These are phyloP conservation scores for Leishmania major DNA, from an alignment of 208 protist species.

Conservation along the genomic window DNA sequence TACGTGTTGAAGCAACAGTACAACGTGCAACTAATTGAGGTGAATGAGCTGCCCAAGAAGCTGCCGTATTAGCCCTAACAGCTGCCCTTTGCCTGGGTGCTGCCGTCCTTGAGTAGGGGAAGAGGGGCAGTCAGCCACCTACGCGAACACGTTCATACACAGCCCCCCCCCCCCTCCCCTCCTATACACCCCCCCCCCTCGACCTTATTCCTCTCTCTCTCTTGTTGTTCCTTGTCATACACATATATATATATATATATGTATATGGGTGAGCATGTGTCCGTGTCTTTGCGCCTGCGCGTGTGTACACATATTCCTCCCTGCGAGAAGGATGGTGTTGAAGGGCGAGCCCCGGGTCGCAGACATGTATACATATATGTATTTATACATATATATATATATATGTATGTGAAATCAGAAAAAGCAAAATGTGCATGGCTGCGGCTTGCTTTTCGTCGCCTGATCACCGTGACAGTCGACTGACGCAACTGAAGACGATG, in stretches of 20 bases:
- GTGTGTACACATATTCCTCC: not conserved
- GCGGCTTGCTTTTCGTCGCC: not conserved
- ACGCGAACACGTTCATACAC: not conserved
- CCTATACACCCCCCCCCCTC: no score
- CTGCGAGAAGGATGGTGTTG: not conserved
- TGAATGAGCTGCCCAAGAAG: constrained; percentile 23
- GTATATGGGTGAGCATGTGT: not conserved
- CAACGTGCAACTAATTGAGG: constrained; percentile 42
- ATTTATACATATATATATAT: no score
- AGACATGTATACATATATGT: no score
- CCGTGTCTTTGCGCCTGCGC: not conserved
- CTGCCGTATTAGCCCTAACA: not conserved
- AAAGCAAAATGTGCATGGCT: not conserved
- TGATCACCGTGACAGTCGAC: not conserved
- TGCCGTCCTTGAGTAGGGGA: not conserved
- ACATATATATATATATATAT: not conserved
- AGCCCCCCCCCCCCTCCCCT: not conserved
- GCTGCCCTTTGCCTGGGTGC: not conserved
- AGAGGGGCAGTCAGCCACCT: not conserved
- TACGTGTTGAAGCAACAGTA: constrained; percentile 52
- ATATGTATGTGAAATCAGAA: no score
- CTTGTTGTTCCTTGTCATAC: not conserved
- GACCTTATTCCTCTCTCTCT: not conserved
- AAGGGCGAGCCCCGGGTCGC: no score
- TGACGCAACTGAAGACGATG: not conserved